These are phyloP conservation scores for Fusarium bulbicola DNA, from an alignment of 2,329 filamentous ascomycete species.

Conservation along the genomic window DNA sequence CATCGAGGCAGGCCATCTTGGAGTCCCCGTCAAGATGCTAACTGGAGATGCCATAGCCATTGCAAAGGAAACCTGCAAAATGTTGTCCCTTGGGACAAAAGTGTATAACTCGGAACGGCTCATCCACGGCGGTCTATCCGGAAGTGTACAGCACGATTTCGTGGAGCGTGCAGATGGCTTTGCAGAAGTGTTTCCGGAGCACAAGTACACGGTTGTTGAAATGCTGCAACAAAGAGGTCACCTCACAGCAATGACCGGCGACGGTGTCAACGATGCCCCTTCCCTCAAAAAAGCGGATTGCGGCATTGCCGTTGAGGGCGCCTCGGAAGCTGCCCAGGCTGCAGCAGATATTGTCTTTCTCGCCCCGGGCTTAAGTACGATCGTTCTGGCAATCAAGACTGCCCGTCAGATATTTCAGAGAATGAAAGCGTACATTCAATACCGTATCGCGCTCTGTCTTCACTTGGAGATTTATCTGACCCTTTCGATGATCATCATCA, in stretches of 20 bases:
- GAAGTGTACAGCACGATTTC: conserved; percentile 26
- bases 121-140: conserved; percentile 7
- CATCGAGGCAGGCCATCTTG: conserved; percentile 17
- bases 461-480: conserved; percentile 24
- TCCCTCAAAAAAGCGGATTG: conserved; percentile 19
- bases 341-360: conserved; percentile 26
- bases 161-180: conserved; percentile 27
- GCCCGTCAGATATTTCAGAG: conserved; percentile 16
- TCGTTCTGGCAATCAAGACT: neutral
- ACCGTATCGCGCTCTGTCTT: conserved; percentile 17
- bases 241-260: conserved; percentile 22
- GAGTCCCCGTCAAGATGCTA: conserved; percentile 22
- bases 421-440: conserved; percentile 33
- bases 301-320: conserved; percentile 21
- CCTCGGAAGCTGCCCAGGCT: conserved; percentile 19
- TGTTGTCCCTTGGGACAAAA: conserved; percentile 15
- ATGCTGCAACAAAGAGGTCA: conserved; percentile 23
- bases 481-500: conserved; percentile 19
- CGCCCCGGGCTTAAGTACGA: neutral
- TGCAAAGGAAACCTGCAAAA: conserved; percentile 27
- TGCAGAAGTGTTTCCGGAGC: conserved; percentile 17
- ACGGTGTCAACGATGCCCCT: conserved; percentile 18
- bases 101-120: conserved; percentile 21
- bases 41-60: conserved; percentile 26
- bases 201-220: conserved; percentile 22